Evolutionary conservation across 2,329 filamentous ascomycete species (phyloP).

Genomic region (Fusarium nodosum): DNA sequence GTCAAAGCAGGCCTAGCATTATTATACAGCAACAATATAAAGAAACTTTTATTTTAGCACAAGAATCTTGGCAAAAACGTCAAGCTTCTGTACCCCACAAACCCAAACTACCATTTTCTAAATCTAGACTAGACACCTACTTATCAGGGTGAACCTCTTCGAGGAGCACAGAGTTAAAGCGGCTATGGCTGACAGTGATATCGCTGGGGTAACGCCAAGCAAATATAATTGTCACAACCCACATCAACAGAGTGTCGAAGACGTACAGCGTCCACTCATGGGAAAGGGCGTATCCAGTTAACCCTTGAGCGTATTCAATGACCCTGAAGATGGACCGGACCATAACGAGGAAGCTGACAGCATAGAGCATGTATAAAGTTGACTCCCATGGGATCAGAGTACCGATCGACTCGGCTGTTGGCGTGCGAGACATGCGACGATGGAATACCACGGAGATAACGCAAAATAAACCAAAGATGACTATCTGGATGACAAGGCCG

Average conservation of each 20-base stretch:
- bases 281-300: conserved; percentile 47
- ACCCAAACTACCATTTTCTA: too few relatives aligned
- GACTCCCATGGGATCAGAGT: conserved; percentile 48
- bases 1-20: too few relatives aligned
- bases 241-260: conserved; percentile 54
- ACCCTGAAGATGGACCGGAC: conserved; percentile 57
- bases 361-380: conserved; percentile 37
- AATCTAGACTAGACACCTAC: fast-evolving
- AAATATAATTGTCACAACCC: neutral
- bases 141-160: neutral
- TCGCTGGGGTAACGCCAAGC: neutral
- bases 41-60: too few relatives aligned
- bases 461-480: conserved; percentile 67
- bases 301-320: conserved; percentile 56
- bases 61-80: too few relatives aligned
- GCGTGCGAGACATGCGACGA: conserved; percentile 29
- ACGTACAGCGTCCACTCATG: conserved; percentile 53
- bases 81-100: too few relatives aligned
- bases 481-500: conserved; percentile 66
- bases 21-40: too few relatives aligned
- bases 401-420: conserved; percentile 2
- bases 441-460: conserved; percentile 61
- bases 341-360: conserved; percentile 52
- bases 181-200: neutral
- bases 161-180: neutral